Conservation (phyloP, 768 basidiomycete species). For the Trametes villosa region DNA sequence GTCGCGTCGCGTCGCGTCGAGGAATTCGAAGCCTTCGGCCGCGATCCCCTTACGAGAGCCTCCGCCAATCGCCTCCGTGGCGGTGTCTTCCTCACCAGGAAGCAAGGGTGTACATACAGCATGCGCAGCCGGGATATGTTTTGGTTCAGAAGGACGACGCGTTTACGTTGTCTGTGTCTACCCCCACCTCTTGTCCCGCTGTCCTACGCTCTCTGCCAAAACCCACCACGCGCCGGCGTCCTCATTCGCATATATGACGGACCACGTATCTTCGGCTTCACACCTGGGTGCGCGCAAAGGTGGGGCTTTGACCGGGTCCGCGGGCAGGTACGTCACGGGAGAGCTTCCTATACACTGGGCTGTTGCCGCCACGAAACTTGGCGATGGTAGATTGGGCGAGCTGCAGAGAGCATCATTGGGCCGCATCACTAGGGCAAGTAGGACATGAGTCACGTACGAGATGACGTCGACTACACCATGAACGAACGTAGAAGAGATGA, state of each 20-base stretch:
- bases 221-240: constrained; percentile 41
- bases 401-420: background rate
- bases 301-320: constrained; percentile 29
- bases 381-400: background rate
- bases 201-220: constrained; percentile 48
- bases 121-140: background rate
- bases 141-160: too few species aligned
- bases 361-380: constrained; percentile 48
- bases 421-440: background rate
- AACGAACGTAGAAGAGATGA: constrained; percentile 57
- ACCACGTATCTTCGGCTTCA: constrained; percentile 59
- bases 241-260: constrained; percentile 37
- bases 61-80: too few species aligned
- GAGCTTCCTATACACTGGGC: constrained; percentile 48
- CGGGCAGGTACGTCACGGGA: constrained; percentile 58
- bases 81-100: too few species aligned
- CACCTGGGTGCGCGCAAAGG: constrained; percentile 47
- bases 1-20: background rate
- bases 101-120: background rate
- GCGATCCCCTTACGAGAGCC: too few species aligned
- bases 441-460: constrained; percentile 38
- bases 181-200: constrained; percentile 48
- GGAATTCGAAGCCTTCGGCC: too few species aligned
- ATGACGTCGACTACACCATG: constrained; percentile 52
- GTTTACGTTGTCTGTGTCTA: constrained; percentile 21